Evolutionary conservation across 2,329 filamentous ascomycete species (phyloP).

Genomic region (Geosmithia flava): DNA sequence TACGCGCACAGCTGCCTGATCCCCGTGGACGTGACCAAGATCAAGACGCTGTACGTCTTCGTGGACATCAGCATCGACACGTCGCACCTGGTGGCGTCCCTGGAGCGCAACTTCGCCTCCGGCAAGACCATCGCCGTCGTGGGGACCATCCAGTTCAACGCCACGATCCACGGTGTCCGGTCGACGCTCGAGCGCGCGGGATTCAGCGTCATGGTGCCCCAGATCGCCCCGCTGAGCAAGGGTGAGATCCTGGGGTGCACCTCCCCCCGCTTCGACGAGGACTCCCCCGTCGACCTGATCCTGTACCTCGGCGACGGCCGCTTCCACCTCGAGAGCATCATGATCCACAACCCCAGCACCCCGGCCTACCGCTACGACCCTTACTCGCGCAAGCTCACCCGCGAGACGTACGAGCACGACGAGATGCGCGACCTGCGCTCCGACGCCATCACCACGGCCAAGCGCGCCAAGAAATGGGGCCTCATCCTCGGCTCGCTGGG

Average conservation of each 20-base stretch:
- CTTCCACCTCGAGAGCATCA: slow-evolving; percentile 94
- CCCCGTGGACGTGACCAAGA: slow-evolving; percentile 90
- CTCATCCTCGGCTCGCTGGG: slow-evolving; percentile 88
- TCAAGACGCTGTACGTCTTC: slow-evolving; percentile 95
- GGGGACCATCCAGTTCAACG: slow-evolving; percentile 97
- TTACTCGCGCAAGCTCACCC: slow-evolving; percentile 82
- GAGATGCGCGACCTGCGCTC: slow-evolving; percentile 77
- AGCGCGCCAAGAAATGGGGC: slow-evolving; percentile 77
- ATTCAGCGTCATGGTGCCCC: slow-evolving; percentile 76
- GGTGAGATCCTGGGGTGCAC: slow-evolving; percentile 98
- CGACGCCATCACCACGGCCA: slow-evolving; percentile 64
- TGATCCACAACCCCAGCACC: slow-evolving; percentile 92
- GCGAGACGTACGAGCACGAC: slow-evolving; percentile 82
- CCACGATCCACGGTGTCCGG: slow-evolving; percentile 79
- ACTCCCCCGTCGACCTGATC: slow-evolving; percentile 60
- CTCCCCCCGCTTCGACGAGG: slow-evolving; percentile 56
- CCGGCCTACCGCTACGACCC: slow-evolving; percentile 95
- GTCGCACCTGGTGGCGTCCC: slow-evolving; percentile 69
- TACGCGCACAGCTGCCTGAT: slow-evolving; percentile 97
- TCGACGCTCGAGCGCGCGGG: slow-evolving; percentile 70
- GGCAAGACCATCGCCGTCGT: slow-evolving; percentile 87
- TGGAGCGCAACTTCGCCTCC: slow-evolving; percentile 76
- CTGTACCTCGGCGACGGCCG: slow-evolving; percentile 85
- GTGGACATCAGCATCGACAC: slow-evolving; percentile 96
- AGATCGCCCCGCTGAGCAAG: slow-evolving; percentile 84